These are phyloP conservation scores for Cicer yamashitae DNA, from an alignment of 306 rosid genomes.

Conservation along the genomic window DNA sequence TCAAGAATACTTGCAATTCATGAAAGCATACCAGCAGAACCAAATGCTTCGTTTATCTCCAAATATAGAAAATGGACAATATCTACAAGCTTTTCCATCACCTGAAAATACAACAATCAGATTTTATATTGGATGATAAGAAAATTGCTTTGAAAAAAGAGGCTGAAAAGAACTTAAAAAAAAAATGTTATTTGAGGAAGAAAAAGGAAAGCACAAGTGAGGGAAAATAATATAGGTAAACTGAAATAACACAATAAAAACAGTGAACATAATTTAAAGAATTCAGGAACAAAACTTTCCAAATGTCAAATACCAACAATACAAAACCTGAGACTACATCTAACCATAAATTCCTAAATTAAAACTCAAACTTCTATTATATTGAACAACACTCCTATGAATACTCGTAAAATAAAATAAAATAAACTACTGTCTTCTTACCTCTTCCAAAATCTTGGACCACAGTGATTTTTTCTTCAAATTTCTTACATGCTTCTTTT, in stretches of 20 bases:
- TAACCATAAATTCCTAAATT: slow-evolving; percentile 23
- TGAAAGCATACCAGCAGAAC: slow-evolving; percentile 77
- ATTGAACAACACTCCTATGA: neutral
- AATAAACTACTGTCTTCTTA: slow-evolving; percentile 48
- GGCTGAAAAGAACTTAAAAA: slow-evolving; percentile 12
- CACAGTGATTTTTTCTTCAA: slow-evolving; percentile 96
- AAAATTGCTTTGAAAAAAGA: slow-evolving; percentile 30
- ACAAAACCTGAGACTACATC: slow-evolving; percentile 8
- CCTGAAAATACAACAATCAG: slow-evolving; percentile 63
- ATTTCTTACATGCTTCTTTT: slow-evolving; percentile 88
- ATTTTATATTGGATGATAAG: slow-evolving; percentile 32
- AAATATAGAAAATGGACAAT: slow-evolving; percentile 81
- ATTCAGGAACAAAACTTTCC: slow-evolving; percentile 23
- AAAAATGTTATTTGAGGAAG: neutral
- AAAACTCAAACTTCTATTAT: slow-evolving; percentile 17
- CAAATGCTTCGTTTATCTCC: slow-evolving; percentile 94
- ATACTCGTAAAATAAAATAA: slow-evolving; percentile 43
- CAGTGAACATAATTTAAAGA: slow-evolving; percentile 27
- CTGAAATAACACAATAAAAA: slow-evolving; percentile 15
- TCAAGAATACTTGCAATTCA: slow-evolving; percentile 39
- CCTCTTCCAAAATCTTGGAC: slow-evolving; percentile 98
- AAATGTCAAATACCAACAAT: slow-evolving; percentile 29
- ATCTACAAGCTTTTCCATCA: slow-evolving; percentile 95
- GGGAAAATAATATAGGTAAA: slow-evolving; percentile 10
- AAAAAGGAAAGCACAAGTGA: slow-evolving; percentile 4